These are phyloP conservation scores for Cladorrhinum sp. DNA, from an alignment of 2,329 filamentous ascomycete genomes.

Conservation along the genomic window DNA sequence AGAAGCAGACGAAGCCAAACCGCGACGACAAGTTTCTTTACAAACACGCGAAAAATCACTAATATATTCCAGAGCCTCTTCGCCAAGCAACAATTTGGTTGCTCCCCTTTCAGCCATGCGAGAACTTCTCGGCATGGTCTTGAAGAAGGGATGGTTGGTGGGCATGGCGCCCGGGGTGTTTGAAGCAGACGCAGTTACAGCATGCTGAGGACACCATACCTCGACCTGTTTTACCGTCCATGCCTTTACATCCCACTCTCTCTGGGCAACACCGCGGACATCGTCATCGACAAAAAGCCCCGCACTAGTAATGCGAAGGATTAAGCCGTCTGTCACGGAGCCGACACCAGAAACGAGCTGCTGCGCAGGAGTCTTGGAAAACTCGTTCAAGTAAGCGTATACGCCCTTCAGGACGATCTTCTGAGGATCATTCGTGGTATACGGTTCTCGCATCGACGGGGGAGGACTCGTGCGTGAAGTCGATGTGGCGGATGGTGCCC, in stretches of 20 bases:
- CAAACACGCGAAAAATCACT: constrained; percentile 61
- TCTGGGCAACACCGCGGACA: constrained; percentile 82
- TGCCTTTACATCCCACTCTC: constrained; percentile 98
- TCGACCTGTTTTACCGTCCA: constrained; percentile 95
- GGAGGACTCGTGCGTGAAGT: constrained; percentile 82
- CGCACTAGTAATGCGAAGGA: constrained; percentile 88
- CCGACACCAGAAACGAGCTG: constrained; percentile 83
- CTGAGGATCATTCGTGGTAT: constrained; percentile 84
- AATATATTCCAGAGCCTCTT: constrained; percentile 66
- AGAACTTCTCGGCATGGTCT: constrained; percentile 44
- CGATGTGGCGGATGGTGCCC: constrained; percentile 77
- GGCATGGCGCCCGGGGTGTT: constrained; percentile 38
- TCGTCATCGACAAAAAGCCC: constrained; percentile 98
- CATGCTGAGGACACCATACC: constrained; percentile 74
- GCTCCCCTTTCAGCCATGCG: constrained; percentile 49
- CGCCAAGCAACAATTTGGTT: constrained; percentile 53
- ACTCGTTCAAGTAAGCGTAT: constrained; percentile 87
- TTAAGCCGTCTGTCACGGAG: constrained; percentile 84
- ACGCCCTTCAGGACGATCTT: constrained; percentile 96
- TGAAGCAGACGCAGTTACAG: constrained; percentile 45
- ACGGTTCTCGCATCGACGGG: constrained; percentile 72
- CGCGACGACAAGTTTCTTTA: constrained; percentile 60
- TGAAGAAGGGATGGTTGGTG: constrained; percentile 43
- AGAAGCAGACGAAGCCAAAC: constrained; percentile 35
- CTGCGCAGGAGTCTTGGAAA: constrained; percentile 82